These are phyloP conservation scores for Colletotrichum sansevieriae DNA, from an alignment of 2,329 filamentous ascomycete genomes.

Conservation along the genomic window DNA sequence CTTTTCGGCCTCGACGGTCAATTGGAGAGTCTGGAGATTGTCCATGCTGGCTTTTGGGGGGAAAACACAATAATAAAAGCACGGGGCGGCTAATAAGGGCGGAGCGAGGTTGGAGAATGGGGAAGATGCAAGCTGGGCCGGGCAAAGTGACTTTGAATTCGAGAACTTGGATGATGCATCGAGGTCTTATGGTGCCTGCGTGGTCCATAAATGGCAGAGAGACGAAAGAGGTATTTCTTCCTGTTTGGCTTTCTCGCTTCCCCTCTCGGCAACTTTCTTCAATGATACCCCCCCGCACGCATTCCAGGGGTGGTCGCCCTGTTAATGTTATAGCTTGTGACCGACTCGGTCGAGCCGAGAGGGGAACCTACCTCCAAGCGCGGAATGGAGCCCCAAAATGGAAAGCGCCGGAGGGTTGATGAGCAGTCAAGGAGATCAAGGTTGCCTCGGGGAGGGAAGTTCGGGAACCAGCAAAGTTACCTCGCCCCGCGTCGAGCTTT, in stretches of 20 bases:
- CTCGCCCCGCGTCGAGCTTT: neutral
- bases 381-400: neutral
- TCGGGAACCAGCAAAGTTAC: no score
- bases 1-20: slow-evolving; percentile 34
- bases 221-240: slow-evolving; percentile 7
- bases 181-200: neutral
- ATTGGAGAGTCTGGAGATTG: slow-evolving; percentile 31
- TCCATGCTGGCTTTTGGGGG: slow-evolving; percentile 27
- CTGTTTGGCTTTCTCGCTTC: neutral
- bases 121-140: neutral
- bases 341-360: slow-evolving; percentile 9
- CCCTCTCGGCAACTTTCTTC: slow-evolving; percentile 24
- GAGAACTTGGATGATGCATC: neutral
- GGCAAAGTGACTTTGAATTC: neutral
- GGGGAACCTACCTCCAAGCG: slow-evolving; percentile 11
- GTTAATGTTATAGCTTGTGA: slow-evolving; percentile 10
- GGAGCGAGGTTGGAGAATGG: neutral
- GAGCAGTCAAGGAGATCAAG: no score
- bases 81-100: neutral
- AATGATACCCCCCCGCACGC: slow-evolving; percentile 6
- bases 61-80: neutral
- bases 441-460: no score
- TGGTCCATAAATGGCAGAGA: slow-evolving; percentile 28
- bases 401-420: neutral
- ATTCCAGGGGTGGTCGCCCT: slow-evolving; percentile 4